These are phyloP conservation scores for Actinomortierella wolfii DNA, from an alignment of 371 early-diverging fungal species.

Conservation along the genomic window DNA sequence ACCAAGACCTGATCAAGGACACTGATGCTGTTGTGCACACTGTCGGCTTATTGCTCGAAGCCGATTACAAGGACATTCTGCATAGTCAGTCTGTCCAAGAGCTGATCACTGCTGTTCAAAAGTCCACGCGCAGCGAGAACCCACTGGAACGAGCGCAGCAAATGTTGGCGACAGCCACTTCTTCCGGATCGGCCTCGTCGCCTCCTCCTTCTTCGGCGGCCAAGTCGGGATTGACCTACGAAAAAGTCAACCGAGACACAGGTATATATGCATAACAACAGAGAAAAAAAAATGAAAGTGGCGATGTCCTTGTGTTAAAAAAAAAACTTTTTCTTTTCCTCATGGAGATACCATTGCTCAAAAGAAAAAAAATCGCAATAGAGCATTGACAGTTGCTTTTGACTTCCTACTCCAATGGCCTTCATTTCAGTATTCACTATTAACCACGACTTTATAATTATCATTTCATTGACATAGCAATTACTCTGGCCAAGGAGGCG, in stretches of 20 bases:
- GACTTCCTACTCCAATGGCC: no score
- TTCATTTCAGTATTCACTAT: background rate
- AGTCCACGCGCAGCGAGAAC: constrained; percentile 25
- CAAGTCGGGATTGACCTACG: constrained; percentile 53
- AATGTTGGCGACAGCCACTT: background rate
- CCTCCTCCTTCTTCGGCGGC: no score
- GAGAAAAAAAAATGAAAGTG: no score
- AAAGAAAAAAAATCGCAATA: no score
- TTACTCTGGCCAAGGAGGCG: constrained; percentile 56
- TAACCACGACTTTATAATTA: background rate
- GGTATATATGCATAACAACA: constrained; percentile 55
- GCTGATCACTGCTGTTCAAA: constrained; percentile 49
- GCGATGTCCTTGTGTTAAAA: constrained; percentile 5
- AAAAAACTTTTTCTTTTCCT: background rate
- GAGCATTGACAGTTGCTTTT: background rate
- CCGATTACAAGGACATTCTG: constrained; percentile 67
- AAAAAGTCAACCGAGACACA: constrained; percentile 75
- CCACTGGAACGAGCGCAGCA: constrained; percentile 20
- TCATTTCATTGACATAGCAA: constrained; percentile 39
- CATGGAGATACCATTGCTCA: background rate
- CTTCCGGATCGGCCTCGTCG: constrained; percentile 6
- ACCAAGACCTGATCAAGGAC: constrained; percentile 55
- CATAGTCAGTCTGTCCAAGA: constrained; percentile 55
- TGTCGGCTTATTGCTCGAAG: constrained; percentile 74
- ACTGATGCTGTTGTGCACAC: constrained; percentile 74